phyloP scores from a whole-genome alignment of 768 basidiomycete species.

The Amanita fuliginea region DNA sequence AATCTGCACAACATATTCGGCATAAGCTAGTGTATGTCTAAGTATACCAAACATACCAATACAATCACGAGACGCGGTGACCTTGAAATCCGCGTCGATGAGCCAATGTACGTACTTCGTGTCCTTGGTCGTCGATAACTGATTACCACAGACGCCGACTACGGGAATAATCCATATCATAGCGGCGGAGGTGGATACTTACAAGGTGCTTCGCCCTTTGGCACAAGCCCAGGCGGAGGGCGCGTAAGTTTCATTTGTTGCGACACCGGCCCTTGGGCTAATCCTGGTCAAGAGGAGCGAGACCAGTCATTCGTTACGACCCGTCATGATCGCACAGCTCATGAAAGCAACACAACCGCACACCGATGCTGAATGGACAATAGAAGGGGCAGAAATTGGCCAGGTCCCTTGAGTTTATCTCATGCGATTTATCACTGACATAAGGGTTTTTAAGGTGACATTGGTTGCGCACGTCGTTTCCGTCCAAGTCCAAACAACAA shows the following conservation, averaged over 20 bases:
- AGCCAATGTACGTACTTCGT: slow-evolving; percentile 20
- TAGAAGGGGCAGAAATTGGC: slow-evolving; percentile 73
- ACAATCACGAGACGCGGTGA: background rate
- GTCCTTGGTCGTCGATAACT: background rate
- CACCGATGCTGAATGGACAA: slow-evolving; percentile 78
- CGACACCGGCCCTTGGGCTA: background rate
- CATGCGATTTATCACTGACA: slow-evolving; percentile 1
- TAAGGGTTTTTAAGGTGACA: slow-evolving; percentile 38
- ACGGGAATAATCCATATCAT: slow-evolving; percentile 18
- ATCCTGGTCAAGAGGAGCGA: background rate
- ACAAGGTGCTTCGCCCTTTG: slow-evolving; percentile 49
- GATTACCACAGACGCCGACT: slow-evolving; percentile 26
- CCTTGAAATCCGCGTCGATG: slow-evolving; percentile 11
- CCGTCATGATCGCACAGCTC: slow-evolving; percentile 50
- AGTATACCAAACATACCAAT: slow-evolving; percentile 6
- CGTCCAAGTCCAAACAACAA: slow-evolving; percentile 64
- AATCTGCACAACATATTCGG: slow-evolving; percentile 29
- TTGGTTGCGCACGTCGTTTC: slow-evolving; percentile 66
- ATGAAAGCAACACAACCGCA: slow-evolving; percentile 70
- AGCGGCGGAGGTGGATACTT: slow-evolving; percentile 47
- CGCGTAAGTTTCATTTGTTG: slow-evolving; percentile 20
- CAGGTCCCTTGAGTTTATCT: slow-evolving; percentile 38
- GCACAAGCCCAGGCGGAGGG: slow-evolving; percentile 50
- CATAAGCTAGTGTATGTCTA: background rate
- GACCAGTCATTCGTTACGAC: slow-evolving; percentile 12